Evolutionary conservation across 805 yeast species (phyloP), one percentile per base, ranked within the genome.

Genomic region (Candida sakaeoensis): DNA sequence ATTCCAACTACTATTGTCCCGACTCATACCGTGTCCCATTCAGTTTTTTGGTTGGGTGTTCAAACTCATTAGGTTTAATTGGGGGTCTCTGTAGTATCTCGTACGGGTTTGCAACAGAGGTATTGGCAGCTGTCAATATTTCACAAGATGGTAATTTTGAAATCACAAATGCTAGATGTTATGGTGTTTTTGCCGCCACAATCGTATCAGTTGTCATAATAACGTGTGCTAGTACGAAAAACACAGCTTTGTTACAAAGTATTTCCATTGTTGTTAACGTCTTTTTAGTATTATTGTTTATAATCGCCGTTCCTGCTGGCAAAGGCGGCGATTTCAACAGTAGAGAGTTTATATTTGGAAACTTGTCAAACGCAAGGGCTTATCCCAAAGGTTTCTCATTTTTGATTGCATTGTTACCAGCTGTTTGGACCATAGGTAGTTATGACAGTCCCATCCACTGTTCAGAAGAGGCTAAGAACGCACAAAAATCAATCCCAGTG

Each of bases 391-490:
- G 57, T 6, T 58, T 61, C 61, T 72, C 77, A 33, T 75, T 67
- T 56, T 57, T 79, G 47, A 73, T 73, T 29, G 67, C 74, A 10
- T 75, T 79, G 71, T 72, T 79, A 77, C 80, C 87, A 0, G 79
- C 81, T 1, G 74, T 81, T 43, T 83, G 90, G 89, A 80, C 86
- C 14, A 81, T 82, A 54, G 84, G 85, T 18, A 79, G 84, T 0
- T 82, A 80, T 55, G 89, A 82, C 55, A 75, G 85, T 6, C 78
- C 82, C 50, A 79, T 82, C 37, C 88, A 82, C 61, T 77, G 80
- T 77, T 69, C 82, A 16, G 90, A 82, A 57, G 88, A 82, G 57
- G 83, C 83, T 18, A 65, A 67, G 39, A 75, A 80, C 52, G 82
- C 88, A 16, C 65, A 78, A 3, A 66, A 65, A 37, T 77, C 84